Evolutionary conservation across 352 stramenopile genomes (phyloP), one percentile per base, ranked within the genome.

Genomic region (Hyaloperonospora arabidopsidis): DNA sequence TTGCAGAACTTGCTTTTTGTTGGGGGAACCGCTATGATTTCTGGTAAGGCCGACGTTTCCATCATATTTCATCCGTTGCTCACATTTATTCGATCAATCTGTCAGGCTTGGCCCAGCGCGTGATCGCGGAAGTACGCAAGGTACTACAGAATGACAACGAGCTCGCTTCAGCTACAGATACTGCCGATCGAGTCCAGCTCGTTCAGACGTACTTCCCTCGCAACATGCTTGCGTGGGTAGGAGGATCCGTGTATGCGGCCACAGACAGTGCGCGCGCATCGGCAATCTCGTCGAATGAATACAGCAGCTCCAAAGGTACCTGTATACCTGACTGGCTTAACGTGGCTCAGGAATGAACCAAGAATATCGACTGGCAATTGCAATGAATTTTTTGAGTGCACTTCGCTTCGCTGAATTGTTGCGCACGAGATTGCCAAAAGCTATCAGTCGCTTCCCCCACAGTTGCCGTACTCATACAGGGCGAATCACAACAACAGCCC

Each of bases 401-500:
- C 45, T 50, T 54, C 35, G 25, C 15, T 22, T n/a, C 25, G 25
- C 25, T 7, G 7, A 29, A 29, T 8, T 29, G 25, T 7, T 29
- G 25, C 7, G 3, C 25, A 29, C n/a, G 7, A 29, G 25, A 29
- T 29, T 29, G 3, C 3, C 25, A 29, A 29, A 7, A 29, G 7
- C 25, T 7, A 7, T 29, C 7, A 3, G 25, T 3, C 25, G 3
- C 7, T 29, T 3, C 7, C 25, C 7, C 25, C n/a, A n/a, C n/a
- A n/a, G n/a, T n/a, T n/a, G n/a, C n/a, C n/a, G n/a, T n/a, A n/a
- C n/a, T n/a, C n/a, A n/a, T n/a, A n/a, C n/a, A n/a, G n/a, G n/a
- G n/a, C n/a, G 77, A 19, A 95, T 73, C 53, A 98, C 85, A 25
- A 98, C 74, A 7, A 84, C 89, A 22, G 25, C 25, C 25, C 3